Evolutionary conservation across 352 stramenopile genomes (phyloP), one percentile per base, ranked within the genome.

Genomic region (Globisporangium sylvaticum): DNA sequence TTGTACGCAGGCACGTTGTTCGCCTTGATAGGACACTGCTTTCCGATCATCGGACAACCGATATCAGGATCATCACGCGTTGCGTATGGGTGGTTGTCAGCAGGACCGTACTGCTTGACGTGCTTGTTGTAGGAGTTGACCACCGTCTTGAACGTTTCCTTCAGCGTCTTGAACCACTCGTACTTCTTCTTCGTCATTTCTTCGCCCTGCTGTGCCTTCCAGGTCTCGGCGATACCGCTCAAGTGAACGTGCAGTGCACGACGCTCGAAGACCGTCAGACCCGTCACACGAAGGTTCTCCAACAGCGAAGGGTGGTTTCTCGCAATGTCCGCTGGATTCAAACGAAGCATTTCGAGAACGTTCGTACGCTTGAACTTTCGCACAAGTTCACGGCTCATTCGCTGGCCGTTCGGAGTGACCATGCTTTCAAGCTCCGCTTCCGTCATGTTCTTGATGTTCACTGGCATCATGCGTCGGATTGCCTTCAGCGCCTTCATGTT

Each of bases 281-380:
- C 91, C 3, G 90, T 97, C 29, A 97, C 89, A 76, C 92, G 89
- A 29, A 97, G 74, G 64, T 96, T 96, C 65, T 97, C 92, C 27
- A 98, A 75, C 55, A 94, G 81, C 24, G 90, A 95, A 8, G 92
- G 92, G 65, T 97, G 90, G 58, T 91, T 96, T 72, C 90, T 86
- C 25, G 83, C 83, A 67, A 98, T 94, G 61, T 97, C 89, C 62
- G 78, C 75, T 5, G 92, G 92, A 57, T 96, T 80, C 76, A 92
- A 81, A 61, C 92, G 89, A 42, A 98, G 71, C 53, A 97, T 69
- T 73, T 97, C 87, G 0, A 98, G 69, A 3, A 98, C 89, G 73
- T 97, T 97, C 32, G 89, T 97, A 70, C 92, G 84, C 75, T 98
- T 98, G 66, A 90, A 97, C 79, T 97, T 97, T 48, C 89, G 84